Conservation (phyloP, 805 yeast species). For the Spathaspora passalidarum region DNA sequence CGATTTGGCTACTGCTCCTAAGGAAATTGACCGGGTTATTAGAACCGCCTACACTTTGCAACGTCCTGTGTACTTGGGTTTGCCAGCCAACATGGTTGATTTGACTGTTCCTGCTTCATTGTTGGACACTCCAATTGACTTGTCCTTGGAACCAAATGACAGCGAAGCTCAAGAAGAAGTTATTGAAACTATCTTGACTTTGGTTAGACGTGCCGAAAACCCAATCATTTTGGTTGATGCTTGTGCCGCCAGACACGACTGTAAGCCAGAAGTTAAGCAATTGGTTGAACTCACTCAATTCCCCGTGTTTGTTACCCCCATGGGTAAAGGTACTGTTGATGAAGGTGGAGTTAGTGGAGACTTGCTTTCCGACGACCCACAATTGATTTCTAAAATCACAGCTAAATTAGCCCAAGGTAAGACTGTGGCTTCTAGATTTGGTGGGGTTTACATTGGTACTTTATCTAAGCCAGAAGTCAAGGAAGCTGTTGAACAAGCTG, state of each 20-base stretch:
- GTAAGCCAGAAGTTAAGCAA: slow-evolving; percentile 30
- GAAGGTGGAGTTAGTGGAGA: slow-evolving; percentile 35
- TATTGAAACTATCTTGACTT: slow-evolving; percentile 22
- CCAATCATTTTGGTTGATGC: slow-evolving; percentile 40
- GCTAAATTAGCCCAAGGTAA: slow-evolving; percentile 18
- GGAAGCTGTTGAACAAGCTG: slow-evolving; percentile 35
- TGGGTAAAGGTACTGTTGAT: slow-evolving; percentile 39
- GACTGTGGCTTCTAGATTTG: slow-evolving; percentile 26
- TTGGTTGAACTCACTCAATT: slow-evolving; percentile 38
- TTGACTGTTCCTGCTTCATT: slow-evolving; percentile 31
- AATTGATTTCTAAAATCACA: slow-evolving; percentile 19
- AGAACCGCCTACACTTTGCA: slow-evolving; percentile 36
- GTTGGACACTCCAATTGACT: slow-evolving; percentile 34
- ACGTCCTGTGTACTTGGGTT: slow-evolving; percentile 39
- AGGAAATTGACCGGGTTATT: slow-evolving; percentile 38
- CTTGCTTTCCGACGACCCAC: slow-evolving; percentile 22
- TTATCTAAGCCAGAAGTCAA: slow-evolving; percentile 35
- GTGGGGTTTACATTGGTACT: slow-evolving; percentile 40
- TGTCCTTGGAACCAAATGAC: slow-evolving; percentile 30
- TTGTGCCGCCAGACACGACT: slow-evolving; percentile 37
- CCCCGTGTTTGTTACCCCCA: slow-evolving; percentile 39
- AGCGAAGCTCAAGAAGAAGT: slow-evolving; percentile 37
- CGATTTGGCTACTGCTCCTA: slow-evolving; percentile 33
- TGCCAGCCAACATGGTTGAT: slow-evolving; percentile 40
- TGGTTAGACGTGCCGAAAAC: slow-evolving; percentile 26